Base-by-base conservation (phyloP, 345 rosid genomes). In the Durio zibethinus region DNA sequence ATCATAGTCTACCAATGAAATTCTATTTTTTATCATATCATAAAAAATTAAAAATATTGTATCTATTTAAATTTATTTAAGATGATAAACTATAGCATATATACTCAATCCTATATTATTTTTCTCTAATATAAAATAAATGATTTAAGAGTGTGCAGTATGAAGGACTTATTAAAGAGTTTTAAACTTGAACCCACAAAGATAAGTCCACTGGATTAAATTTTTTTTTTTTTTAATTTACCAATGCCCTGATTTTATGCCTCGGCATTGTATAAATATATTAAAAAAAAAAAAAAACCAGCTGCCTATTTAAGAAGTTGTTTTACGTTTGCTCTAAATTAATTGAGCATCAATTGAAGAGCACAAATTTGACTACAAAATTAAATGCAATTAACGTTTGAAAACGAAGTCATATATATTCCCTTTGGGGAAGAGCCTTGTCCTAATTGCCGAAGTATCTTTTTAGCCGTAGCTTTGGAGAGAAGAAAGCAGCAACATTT, bases 401-500 rank as follows among this genome's bases (percentile, higher is more conserved):
- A n/a, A 35, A 38, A 65, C 18, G 27, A n/a, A 36, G 8, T 38
- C 33, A 42, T 61, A 29, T 29, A 42, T 61, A 29, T 29, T 61
- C 35, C 38, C 1, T 2, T 8, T 27, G 35, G 38, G 65, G 65
- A 29, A 29, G n/a, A 29, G 65, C 65, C 65, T 29, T 60, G 64
- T 4, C 5, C 9, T 29, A 29, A 61, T 29, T 12, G 65, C 7
- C n/a, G 1, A 61, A 11, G 2, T 27, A 25, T 12, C 35, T 27
- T 25, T 2, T 27, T 57, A 60, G 65, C 27, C 21, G 27, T 43
- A 60, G 16, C 64, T 25, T 77, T 36, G 27, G 63, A 33, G 69
- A 76, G 81, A 74, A 7, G 74, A 15, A 47, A 73, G 45, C 75
- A 20, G 4, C 61, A 1, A 10, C 72, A 61, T 12, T 82, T 57